Evolutionary conservation across 805 yeast genomes (phyloP), one percentile per base, ranked within the genome.

Genomic region (Barnettozyma wickerhamii): DNA sequence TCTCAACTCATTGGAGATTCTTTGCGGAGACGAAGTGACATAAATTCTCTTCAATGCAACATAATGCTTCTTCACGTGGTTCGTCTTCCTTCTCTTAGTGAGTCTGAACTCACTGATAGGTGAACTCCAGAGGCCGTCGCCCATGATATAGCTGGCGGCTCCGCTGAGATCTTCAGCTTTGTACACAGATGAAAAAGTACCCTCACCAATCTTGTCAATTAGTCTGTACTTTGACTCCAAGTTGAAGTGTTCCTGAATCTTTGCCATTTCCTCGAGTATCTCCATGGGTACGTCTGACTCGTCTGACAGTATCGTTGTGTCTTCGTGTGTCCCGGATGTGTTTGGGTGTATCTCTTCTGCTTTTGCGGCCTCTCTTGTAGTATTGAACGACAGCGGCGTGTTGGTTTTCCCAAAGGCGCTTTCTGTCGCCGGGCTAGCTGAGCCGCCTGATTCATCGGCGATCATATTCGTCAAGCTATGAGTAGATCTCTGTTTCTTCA

Each of bases 21-120:
- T 74, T 47, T 79, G 81, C 0, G 98, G 97, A 7, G 97, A 88
- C 1, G 96, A 86, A 0, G 99, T 93, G 17, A 90, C 98, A 60
- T 91, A 90, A 35, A 93, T 88, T 55, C 93, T 78, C 59, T 93
- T 93, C 50, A 93, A 68, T 2, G 99, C 99, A 42, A 93, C 98
- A 38, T 58, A 64, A 26, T 56, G 55, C 27, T 56, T 45, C 19
- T 45, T 46, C 10, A 17, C 18, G 6, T 12, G 30, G 5, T 19
- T 34, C 6, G 34, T 29, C n/a, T 69, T 59, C 33, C 69, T 70
- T 50, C 58, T 69, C 48, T 61, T 67, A 43, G 52, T 50, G 19
- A 57, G 58, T n/a, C 38, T 33, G 21, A 41, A 41, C 9, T 43
- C 48, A 30, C 46, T 54, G 26, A 54, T 56, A 14, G 59, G 52